Conservation (phyloP, 768 basidiomycete species). For the Clavulina sp. region DNA sequence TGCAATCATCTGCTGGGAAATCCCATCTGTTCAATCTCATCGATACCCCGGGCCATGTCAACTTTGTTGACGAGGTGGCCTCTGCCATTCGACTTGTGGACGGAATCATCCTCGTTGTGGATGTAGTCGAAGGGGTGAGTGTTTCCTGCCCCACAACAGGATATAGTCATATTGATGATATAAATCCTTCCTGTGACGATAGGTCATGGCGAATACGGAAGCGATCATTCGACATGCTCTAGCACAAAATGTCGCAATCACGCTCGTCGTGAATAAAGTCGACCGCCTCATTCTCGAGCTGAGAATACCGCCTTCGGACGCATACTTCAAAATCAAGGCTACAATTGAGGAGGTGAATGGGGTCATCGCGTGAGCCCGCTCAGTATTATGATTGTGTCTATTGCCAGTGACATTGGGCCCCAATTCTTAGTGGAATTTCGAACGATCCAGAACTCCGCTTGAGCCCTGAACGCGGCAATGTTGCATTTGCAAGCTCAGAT, state of each 20-base stretch:
- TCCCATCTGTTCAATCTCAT: constrained; percentile 86
- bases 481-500: constrained; percentile 91
- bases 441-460: constrained; percentile 75
- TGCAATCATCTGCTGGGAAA: constrained; percentile 73
- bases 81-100: constrained; percentile 73
- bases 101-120: constrained; percentile 85
- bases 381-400: constrained; percentile 15
- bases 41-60: constrained; percentile 96
- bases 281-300: constrained; percentile 94
- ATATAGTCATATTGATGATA: constrained; percentile 5
- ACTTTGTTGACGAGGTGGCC: constrained; percentile 97
- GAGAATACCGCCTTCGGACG: constrained; percentile 86
- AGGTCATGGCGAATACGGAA: constrained; percentile 91
- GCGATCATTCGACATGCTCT: constrained; percentile 74
- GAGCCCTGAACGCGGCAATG: constrained; percentile 90
- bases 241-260: constrained; percentile 77
- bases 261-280: constrained; percentile 92
- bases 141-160: background rate
- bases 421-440: constrained; percentile 35
- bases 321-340: constrained; percentile 98
- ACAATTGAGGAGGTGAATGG: constrained; percentile 98
- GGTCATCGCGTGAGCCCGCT: constrained; percentile 57
- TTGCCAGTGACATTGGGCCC: constrained; percentile 20
- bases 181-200: constrained; percentile 10
- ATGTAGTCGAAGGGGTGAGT: constrained; percentile 93